Percentiles rank a stretch among this genome's conserved stretches.
These are phyloP conservation scores for Sporothrix protearum DNA, from an alignment of 2,329 filamentous ascomycete genomes.

Conservation along the genomic window DNA sequence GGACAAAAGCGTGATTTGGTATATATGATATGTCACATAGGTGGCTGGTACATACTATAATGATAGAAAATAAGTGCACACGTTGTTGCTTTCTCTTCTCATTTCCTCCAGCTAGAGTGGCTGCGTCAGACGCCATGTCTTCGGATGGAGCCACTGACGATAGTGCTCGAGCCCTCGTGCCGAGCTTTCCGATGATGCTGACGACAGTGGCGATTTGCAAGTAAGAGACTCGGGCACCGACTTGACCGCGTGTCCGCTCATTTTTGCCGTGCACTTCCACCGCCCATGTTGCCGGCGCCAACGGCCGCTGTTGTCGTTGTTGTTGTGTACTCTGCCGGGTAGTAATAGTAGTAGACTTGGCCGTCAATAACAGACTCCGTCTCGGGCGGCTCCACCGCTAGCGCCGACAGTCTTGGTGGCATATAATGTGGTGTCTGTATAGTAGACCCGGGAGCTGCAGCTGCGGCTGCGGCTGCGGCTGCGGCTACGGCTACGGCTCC, in stretches of 20 bases:
- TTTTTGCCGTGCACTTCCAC: not conserved
- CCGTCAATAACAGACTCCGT: not conserved
- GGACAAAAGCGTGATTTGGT: slow-evolving; percentile 21
- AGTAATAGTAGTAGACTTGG: slow-evolving; percentile 14
- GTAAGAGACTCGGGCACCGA: not conserved
- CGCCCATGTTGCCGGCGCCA: not conserved
- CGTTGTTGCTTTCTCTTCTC: not conserved
- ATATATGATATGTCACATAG: not conserved
- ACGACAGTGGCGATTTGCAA: not conserved
- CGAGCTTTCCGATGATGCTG: not conserved
- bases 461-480: not conserved
- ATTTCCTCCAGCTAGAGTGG: not conserved
- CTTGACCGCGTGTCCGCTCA: not conserved
- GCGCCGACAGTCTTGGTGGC: not conserved
- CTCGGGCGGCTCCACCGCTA: not conserved
- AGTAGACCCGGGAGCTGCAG: not conserved
- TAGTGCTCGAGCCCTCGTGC: not conserved
- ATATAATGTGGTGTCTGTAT: not conserved
- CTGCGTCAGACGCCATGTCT: slow-evolving; percentile 5
- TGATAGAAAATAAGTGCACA: not conserved
- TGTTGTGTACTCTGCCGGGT: not conserved
- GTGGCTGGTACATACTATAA: not conserved
- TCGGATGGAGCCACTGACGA: not conserved
- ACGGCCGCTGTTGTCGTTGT: not conserved
- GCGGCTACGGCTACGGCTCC: not conserved